These are phyloP conservation scores for Lophiotrema nucula DNA, from an alignment of 495 filamentous ascomycete species.

Conservation along the genomic window DNA sequence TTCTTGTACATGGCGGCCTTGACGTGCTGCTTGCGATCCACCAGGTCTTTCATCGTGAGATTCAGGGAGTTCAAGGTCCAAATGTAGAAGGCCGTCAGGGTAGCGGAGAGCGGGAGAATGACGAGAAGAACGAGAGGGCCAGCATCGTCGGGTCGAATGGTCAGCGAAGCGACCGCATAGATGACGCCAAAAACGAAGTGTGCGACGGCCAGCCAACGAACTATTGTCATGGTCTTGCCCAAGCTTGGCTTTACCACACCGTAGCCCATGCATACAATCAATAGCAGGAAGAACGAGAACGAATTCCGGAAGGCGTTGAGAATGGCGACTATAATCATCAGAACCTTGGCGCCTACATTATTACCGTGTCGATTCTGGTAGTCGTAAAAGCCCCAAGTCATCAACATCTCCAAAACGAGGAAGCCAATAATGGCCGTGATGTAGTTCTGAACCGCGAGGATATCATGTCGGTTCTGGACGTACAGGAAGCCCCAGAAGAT, in stretches of 20 bases:
- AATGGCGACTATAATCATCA: slow-evolving; percentile 86
- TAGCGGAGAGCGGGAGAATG: slow-evolving; percentile 87
- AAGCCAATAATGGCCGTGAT: slow-evolving; percentile 97
- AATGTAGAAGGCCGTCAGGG: slow-evolving; percentile 94
- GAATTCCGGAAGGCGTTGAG: slow-evolving; percentile 93
- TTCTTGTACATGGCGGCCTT: slow-evolving; percentile 98
- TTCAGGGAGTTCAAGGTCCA: slow-evolving; percentile 98
- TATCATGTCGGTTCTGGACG: slow-evolving; percentile 88
- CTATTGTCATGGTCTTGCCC: slow-evolving; percentile 89
- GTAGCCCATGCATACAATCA: slow-evolving; percentile 99
- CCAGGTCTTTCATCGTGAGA: slow-evolving; percentile 89
- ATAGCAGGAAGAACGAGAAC: slow-evolving; percentile 96
- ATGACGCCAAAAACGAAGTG: slow-evolving; percentile 96
- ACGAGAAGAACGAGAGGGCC: slow-evolving; percentile 93
- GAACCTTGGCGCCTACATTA: slow-evolving; percentile 75
- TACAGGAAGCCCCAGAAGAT: slow-evolving; percentile 94
- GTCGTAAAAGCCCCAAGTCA: slow-evolving; percentile 99
- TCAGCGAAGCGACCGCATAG: slow-evolving; percentile 85
- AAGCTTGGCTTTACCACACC: slow-evolving; percentile 95
- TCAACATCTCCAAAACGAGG: slow-evolving; percentile 89
- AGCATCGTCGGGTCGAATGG: slow-evolving; percentile 78
- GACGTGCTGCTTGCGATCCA: slow-evolving; percentile 87
- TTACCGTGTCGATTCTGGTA: slow-evolving; percentile 86
- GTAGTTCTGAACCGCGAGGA: slow-evolving; percentile 98
- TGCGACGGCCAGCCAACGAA: slow-evolving; percentile 82